phyloP scores from a whole-genome alignment of 495 filamentous ascomycete species.

The Sporormia fimetaria region DNA sequence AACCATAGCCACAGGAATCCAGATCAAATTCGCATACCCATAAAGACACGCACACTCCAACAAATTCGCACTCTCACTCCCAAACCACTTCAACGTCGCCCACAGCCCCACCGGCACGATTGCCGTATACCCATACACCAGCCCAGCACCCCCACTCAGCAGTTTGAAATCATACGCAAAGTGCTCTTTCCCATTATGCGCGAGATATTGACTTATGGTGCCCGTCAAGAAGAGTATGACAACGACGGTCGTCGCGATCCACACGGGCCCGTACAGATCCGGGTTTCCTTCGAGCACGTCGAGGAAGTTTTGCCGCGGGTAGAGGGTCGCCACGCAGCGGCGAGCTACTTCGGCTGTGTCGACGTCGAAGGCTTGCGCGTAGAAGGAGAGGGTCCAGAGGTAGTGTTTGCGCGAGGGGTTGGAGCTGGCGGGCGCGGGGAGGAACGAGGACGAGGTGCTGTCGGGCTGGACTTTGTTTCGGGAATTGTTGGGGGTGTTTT shows the following conservation, averaged over 20 bases:
- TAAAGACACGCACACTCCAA: conserved; percentile 91
- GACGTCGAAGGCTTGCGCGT: conserved; percentile 95
- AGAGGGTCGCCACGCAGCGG: conserved; percentile 73
- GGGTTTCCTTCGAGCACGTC: conserved; percentile 96
- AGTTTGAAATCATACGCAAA: conserved; percentile 84
- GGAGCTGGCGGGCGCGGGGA: conserved; percentile 15
- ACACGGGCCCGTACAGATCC: conserved; percentile 90
- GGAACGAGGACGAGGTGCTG: conserved; percentile 36
- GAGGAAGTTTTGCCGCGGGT: conserved; percentile 84
- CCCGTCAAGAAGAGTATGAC: conserved; percentile 90
- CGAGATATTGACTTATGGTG: conserved; percentile 83
- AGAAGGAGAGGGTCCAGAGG: conserved; percentile 88
- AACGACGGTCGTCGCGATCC: conserved; percentile 97
- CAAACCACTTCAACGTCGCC: conserved; percentile 87
- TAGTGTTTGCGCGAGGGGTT: conserved; percentile 56
- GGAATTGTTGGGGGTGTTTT: conserved; percentile 41
- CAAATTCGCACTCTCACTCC: conserved; percentile 73
- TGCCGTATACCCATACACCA: conserved; percentile 89
- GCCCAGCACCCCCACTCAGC: conserved; percentile 63
- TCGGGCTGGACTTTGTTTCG: conserved; percentile 55
- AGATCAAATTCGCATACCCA: conserved; percentile 89
- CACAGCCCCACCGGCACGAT: conserved; percentile 75
- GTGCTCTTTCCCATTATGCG: conserved; percentile 45
- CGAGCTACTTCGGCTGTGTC: conserved; percentile 78
- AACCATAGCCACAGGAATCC: conserved; percentile 89